Percentiles rank a stretch among this genome's conserved stretches.
Evolutionary conservation across 345 rosid genomes (phyloP).

Genomic region (Crucihimalaya himalaica): DNA sequence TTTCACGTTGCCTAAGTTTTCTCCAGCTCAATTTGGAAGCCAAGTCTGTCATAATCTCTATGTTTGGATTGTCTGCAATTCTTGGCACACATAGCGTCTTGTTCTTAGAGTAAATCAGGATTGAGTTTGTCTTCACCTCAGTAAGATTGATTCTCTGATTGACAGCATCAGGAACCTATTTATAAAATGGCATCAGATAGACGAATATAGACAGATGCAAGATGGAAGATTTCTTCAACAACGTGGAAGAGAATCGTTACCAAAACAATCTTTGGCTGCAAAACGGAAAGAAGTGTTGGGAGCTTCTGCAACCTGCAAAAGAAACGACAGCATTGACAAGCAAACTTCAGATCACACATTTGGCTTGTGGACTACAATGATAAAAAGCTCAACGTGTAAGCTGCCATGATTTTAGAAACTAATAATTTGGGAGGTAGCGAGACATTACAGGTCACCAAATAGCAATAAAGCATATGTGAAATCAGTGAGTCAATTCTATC

Average conservation of each 20-base stretch:
- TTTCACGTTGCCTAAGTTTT: constrained; percentile 39
- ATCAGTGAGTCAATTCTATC: not conserved
- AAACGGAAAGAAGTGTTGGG: constrained; percentile 48
- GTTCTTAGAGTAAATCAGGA: constrained; percentile 52
- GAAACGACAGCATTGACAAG: constrained; percentile 16
- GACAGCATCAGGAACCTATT: constrained; percentile 66
- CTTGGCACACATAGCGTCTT: constrained; percentile 50
- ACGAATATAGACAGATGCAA: constrained; percentile 12
- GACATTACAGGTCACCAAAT: not conserved
- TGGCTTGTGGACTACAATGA: not conserved
- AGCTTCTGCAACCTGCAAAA: constrained; percentile 53
- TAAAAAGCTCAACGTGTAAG: not conserved
- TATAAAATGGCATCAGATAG: constrained; percentile 9
- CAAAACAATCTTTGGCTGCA: constrained; percentile 72
- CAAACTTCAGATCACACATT: not conserved
- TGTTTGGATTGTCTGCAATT: constrained; percentile 35
- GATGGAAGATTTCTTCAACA: not conserved
- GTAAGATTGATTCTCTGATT: constrained; percentile 40
- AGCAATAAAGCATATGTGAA: not conserved
- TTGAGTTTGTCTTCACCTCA: constrained; percentile 34
- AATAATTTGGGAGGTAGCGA: not conserved
- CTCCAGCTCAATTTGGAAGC: constrained; percentile 54
- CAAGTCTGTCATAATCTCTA: constrained; percentile 62
- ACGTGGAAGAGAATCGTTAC: constrained; percentile 39
- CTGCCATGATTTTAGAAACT: not conserved